Evolutionary conservation across 345 rosid species (phyloP), one percentile per base, ranked within the genome.

Genomic region (Rhodamnia argentea): DNA sequence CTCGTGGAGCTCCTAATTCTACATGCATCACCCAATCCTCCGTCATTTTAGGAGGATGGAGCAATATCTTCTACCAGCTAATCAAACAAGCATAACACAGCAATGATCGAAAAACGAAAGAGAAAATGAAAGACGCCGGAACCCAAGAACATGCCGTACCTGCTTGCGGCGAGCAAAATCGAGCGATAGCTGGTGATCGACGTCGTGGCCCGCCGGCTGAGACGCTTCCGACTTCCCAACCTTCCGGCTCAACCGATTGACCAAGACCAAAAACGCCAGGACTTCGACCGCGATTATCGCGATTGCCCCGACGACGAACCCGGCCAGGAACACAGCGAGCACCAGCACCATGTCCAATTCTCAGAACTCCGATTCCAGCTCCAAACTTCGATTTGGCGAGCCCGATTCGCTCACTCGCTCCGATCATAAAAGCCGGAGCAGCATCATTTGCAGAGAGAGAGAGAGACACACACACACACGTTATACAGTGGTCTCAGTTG

Each of bases 231-330:
- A 82, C 40, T 11, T 85, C 47, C 88, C 59, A 26, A 87, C 86
- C 87, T 88, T 93, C 83, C 87, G 90, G 88, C 82, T 89, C 89
- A 93, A 82, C 47, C 90, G 91, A 24, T 85, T 75, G 20, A 93
- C 9, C 20, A 94, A 11, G 70, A 86, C 89, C 87, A 88, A 58
- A n/a, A 91, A 37, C 11, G 55, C 92, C 15, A 64, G 83, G 40
- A 87, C 91, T 89, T 93, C 90, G 22, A 84, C 84, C 27, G 88
- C 84, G 2, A 90, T 32, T 83, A 92, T 85, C 57, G 87, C 88
- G 4, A 93, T 52, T 37, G 88, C 87, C 54, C 96, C 96, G 4
- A 91, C 84, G 54, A 94, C 20, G 75, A 91, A 90, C 10, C 96
- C 96, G 57, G 64, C 56, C 2, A 92, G 53, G 82, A 93, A 93